Evolutionary conservation across 2,329 filamentous ascomycete species (phyloP).

Genomic region (Neopestalotiopsis rosae): DNA sequence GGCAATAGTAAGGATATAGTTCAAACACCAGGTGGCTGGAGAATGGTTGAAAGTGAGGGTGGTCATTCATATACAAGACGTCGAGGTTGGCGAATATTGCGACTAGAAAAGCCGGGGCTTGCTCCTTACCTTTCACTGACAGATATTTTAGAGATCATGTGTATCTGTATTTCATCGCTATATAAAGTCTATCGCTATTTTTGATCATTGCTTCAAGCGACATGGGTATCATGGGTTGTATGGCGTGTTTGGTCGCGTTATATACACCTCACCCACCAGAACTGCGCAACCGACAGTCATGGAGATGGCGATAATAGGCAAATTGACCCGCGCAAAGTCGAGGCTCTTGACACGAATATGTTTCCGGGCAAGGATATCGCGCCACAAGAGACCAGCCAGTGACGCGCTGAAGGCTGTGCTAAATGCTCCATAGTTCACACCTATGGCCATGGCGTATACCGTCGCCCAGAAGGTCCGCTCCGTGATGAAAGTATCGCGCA

Average conservation of each 20-base stretch:
- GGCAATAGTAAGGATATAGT: no score
- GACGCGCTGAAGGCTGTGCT: constrained; percentile 75
- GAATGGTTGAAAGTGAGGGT: no score
- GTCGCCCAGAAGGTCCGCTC: constrained; percentile 75
- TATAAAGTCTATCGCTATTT: background rate
- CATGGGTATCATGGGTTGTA: constrained; percentile 1
- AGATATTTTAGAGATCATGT: background rate
- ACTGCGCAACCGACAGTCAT: constrained; percentile 66
- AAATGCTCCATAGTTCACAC: constrained; percentile 78
- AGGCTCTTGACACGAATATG: constrained; percentile 67
- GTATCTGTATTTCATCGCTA: background rate
- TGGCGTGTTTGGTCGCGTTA: constrained; percentile 42
- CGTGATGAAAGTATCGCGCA: constrained; percentile 54
- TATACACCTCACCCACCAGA: constrained; percentile 61
- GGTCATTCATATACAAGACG: no score
- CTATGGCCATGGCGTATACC: constrained; percentile 76
- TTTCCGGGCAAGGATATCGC: constrained; percentile 71
- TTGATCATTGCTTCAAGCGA: background rate
- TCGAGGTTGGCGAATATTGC: no score
- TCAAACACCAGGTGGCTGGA: no score
- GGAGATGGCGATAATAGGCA: constrained; percentile 72
- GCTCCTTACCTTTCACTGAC: no score
- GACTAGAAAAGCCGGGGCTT: no score
- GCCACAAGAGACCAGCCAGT: constrained; percentile 74
- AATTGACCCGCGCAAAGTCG: constrained; percentile 72